Evolutionary conservation across 2,329 filamentous ascomycete genomes (phyloP), one percentile per base, ranked within the genome.

Genomic region (Pseudocercospora fijiensis): DNA sequence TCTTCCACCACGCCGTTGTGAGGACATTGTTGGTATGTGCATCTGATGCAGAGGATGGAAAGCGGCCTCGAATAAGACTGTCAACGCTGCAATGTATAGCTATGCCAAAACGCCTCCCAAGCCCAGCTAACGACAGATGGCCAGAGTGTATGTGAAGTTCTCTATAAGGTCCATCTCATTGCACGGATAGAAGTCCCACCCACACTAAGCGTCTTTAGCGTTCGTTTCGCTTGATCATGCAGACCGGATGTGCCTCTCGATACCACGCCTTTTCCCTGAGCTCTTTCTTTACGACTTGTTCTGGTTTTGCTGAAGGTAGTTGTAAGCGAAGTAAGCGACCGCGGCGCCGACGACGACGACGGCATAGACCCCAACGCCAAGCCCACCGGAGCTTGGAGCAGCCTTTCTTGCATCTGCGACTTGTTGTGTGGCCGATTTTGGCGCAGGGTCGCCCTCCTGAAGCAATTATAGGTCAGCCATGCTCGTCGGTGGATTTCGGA

Each of bases 321-420:
- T 89, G 84, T 94, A 97, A 73, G 85, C 90, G 72, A 85, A 85
- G 81, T 91, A 98, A 68, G 91, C 92, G 67, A 87, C 78, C 56
- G 87, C 83, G 70, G 89, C 93, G 72, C 92, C 92, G 70, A 94
- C 76, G 71, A 96, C 82, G 73, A 97, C 78, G 71, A 96, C 72
- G 65, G 88, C 90, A 81, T 97, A 97, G 72, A 96, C 83, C 65
- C 88, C 90, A 70, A 96, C 82, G 74, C 92, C 91, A 64, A 92
- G 72, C 70, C 88, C 78, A 56, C 77, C 77, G 57, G 78, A 76
- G 62, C 69, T 63, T 9, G 69, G 60, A 61, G 76, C 80, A 68
- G 79, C 80, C 72, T 80, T 79, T 67, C 82, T 79, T 68, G 81
- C 79, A 70, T 81, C 79, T 61, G 84, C 74, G 65, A 85, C 65